Base-by-base conservation (phyloP, 805 yeast species). In the Candida nemodendra region DNA sequence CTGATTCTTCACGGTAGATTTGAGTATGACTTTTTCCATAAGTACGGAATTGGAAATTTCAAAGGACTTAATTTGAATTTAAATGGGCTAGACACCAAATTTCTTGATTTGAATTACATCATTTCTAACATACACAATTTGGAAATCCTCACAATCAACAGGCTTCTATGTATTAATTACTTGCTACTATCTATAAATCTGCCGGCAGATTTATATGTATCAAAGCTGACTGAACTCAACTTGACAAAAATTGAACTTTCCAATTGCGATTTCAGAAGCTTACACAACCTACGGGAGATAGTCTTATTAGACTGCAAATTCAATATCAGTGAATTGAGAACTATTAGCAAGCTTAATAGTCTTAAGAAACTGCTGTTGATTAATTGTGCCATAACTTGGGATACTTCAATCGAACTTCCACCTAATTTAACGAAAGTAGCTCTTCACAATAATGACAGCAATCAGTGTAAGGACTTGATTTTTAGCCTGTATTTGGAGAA, bases 351-450 rank as follows among this genome's bases (percentile, higher is more conserved):
- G 5, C 41, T 36, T n/a, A 11, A n/a, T 5, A 18, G n/a, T 1
- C 22, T 55, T 12, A 15, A 25, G 6, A 40, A 41, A 11, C 9
- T 56, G 6, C 19, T 37, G 4, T 25, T 57, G 15, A 39, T 50
- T 16, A 48, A 56, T 17, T 52, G 58, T 34, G 39, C 42, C 4
- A 29, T 57, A 7, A 23, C 19, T 0, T 57, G 53, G 56, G 36
- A 42, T 18, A n/a, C 23, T 11, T 27, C 33, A n/a, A 18, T 54
- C 18, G 41, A 43, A 30, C 23, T 56, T 13, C 54, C 62, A 9
- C 14, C 30, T 12, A 32, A 31, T 16, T 29, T 56, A 15, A 24
- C 22, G 14, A 46, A 30, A 11, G 11, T 57, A 4, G 45, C 52
- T 4, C 21, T 57, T 2, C 48, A 41, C 16, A 44, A 54, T 31